Base-by-base conservation (phyloP, 331 rosid genomes). In the Rosa hybrid region DNA sequence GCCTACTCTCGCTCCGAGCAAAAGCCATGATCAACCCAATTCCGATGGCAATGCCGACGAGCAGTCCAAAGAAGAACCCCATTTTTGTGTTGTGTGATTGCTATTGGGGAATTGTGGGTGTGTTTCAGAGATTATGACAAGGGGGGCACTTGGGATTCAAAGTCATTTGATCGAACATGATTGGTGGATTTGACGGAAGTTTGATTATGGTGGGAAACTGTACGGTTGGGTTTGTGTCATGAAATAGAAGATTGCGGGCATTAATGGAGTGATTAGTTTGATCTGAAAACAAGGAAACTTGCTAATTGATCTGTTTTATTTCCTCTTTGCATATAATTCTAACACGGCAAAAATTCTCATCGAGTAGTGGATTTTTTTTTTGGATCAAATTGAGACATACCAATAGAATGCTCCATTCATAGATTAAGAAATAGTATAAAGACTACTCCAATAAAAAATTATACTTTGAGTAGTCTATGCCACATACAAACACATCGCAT, bases 21-120 rank as follows among this genome's bases (percentile, higher is more conserved):
- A 83, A 89, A 83, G 89, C 91, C 72, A 87, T 1, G 86, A 95
- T 72, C 68, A 92, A 79, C 18, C 84, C 87, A 45, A 95, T 59
- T 1, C 98, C 98, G 50, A 95, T 11, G 81, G 79, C 84, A 64
- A 92, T 38, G 73, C 98, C 98, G 17, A 92, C 3, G 81, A 95
- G 20, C 81, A 92, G 53, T 50, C 96, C 94, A 23, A 80, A 54
- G 77, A 89, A 23, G 94, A 95, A 92, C 73, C 54, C 79, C 79
- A 76, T 76, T 62, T 57, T 60, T 62, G 23, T 48, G 68, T 60
- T 56, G 63, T 48, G 34, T 9, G 44, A 50, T 49, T 72, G 21
- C 46, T 34, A 12, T 21, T 10, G 12, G 21, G 42, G 51, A 30
- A 23, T 13, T 41, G 48, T 27, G 59, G 64, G 13, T 46, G 78